Base-by-base conservation (phyloP, 768 basidiomycete species). In the Cyclocybe cylindracea region DNA sequence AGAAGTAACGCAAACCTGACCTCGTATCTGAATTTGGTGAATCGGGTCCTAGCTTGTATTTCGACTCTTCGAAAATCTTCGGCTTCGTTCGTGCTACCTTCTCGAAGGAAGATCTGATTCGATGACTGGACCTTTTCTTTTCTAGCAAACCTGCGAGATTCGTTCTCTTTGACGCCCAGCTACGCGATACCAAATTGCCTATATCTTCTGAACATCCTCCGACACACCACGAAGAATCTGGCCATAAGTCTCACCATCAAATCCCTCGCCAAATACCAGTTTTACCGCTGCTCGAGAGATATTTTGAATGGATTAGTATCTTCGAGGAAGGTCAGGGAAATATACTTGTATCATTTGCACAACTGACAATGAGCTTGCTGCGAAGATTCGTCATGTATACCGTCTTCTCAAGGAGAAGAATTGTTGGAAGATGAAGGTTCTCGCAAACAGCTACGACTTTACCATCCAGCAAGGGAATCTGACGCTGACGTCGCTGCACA, bases 81-180 rank as follows among this genome's bases (percentile, higher is more conserved):
- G 19, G 32, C 31, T 51, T 48, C 44, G 24, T 24, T 24, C 45
- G 31, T 41, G 11, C 14, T 32, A 34, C 50, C 40, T 37, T 31
- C 24, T 51, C 18, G 37, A 4, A 43, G 39, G 41, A 47, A 48
- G 31, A 11, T 37, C 34, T 40, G 60, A 49, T 16, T 35, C 35
- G 35, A 49, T 24, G 51, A 49, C 8, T 45, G 48, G 11, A 58
- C 70, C 18, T 63, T 70, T 7, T 62, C 11, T 39, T 34, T 24
- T 46, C 16, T 46, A 51, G 43, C 16, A 38, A 35, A 29, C 44
- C 37, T 7, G 59, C 59, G 6, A 60, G 46, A 46, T 48, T 87
- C 24, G 79, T 73, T 10, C 63, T 89, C 11, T 89, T 89, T 57
- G 87, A 89, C 61, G 81, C 83, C 18, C 70, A 70, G 24, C 58